A percentile compares a stretch with the other conserved stretches of the same genome.
phyloP scores from a whole-genome alignment of 352 stramenopile species.

The Globisporangium iwayamae region DNA sequence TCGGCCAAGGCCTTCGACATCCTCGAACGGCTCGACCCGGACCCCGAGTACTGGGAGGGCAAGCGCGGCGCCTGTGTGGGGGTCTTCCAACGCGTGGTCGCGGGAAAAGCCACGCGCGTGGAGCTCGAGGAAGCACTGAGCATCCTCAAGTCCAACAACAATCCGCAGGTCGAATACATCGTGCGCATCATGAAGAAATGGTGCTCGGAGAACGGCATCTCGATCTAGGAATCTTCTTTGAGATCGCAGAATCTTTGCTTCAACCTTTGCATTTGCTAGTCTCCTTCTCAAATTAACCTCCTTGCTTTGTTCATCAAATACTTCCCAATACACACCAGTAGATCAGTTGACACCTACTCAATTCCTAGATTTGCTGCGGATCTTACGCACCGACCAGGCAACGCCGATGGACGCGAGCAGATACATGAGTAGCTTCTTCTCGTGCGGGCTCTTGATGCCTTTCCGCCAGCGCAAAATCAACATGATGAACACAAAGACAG shows the following conservation, averaged over 20 bases:
- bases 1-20: slow-evolving; percentile 94
- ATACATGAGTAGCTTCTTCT: slow-evolving; percentile 63
- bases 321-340: background rate
- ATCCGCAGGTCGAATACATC: slow-evolving; percentile 95
- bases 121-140: slow-evolving; percentile 89
- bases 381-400: slow-evolving; percentile 48
- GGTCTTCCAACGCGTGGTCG: slow-evolving; percentile 94
- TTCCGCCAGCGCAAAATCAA: slow-evolving; percentile 50
- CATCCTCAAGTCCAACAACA: slow-evolving; percentile 93
- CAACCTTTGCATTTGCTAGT: background rate
- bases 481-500: slow-evolving; percentile 31
- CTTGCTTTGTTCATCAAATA: background rate
- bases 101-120: slow-evolving; percentile 85
- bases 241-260: background rate
- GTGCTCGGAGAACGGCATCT: slow-evolving; percentile 88
- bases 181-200: slow-evolving; percentile 96
- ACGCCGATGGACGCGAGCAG: slow-evolving; percentile 56
- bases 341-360: slow-evolving; percentile 9
- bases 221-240: slow-evolving; percentile 33
- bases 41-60: slow-evolving; percentile 96
- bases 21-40: slow-evolving; percentile 91
- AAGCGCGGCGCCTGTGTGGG: slow-evolving; percentile 94
- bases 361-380: slow-evolving; percentile 38
- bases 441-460: slow-evolving; percentile 37
- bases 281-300: background rate